Base-by-base conservation (phyloP, 345 rosid species). In the Trapa bicornis region DNA sequence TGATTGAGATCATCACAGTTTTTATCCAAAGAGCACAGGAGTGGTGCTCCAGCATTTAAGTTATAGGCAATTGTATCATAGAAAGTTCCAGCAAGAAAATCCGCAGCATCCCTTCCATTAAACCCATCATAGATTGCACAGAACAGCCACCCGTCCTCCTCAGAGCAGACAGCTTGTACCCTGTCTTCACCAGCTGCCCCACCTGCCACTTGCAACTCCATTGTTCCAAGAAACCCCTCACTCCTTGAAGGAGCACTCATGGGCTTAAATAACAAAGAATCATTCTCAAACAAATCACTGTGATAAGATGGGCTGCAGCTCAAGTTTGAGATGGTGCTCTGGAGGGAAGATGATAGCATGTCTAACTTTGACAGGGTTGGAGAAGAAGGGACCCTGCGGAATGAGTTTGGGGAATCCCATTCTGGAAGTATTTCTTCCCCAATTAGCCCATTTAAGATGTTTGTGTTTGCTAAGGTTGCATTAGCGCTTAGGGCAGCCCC, bases 111-210 rank as follows among this genome's bases (percentile, higher is more conserved):
- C 17, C 76, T 68, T 2, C 76, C 76, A n/a, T 73, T 73, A 45
- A 73, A 73, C 14, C 76, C 76, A 45, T 73, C 76, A 29, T 73
- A 73, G 52, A 73, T 68, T 29, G 72, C 76, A 43, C 76, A 73
- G 61, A 73, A 73, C 0, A 73, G 69, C 76, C 76, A 73, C 38
- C 72, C 72, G 14, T 73, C 68, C 47, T 73, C 99, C 75, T 91
- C 97, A 67, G 96, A 94, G 74, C 99, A 94, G 72, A 94, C 95
- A 53, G 97, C 99, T 73, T 91, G 99, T 72, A 94, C 97, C 67
- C 97, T 83, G 78, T 89, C 99, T 78, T 94, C 97, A 36, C 99
- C 99, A 13, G 99, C 99, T 71, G 99, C 99, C 67, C 99, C 99
- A 16, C 97, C 99, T 2, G 99, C 99, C 65, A 89, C 86, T 76